These are phyloP conservation scores for Neoconidiobolus thromboides DNA, from an alignment of 371 early-diverging fungal genomes.

Conservation along the genomic window DNA sequence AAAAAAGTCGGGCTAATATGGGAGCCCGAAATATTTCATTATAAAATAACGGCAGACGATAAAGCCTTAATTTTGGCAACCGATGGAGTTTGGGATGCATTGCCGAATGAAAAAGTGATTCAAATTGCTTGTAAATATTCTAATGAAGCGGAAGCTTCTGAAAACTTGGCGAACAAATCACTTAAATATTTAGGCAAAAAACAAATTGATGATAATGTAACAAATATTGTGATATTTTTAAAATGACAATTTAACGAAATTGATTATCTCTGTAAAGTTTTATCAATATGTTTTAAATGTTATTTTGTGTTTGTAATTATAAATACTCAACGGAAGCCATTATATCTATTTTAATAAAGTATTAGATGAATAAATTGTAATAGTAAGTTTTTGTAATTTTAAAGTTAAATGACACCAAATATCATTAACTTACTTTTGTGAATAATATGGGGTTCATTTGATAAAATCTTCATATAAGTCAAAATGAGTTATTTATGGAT, in stretches of 20 bases:
- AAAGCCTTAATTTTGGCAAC: constrained; percentile 70
- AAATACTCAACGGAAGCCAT: neutral
- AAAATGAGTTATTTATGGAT: too few species aligned
- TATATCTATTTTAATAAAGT: neutral
- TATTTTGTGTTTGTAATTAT: neutral
- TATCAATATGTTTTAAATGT: neutral
- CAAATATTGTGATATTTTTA: constrained; percentile 2
- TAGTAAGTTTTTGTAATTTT: too few species aligned
- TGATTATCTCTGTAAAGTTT: neutral
- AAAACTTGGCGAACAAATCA: constrained; percentile 2
- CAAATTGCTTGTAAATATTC: constrained; percentile 16
- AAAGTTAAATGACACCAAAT: too few species aligned
- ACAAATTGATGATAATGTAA: constrained; percentile 1
- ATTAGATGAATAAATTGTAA: too few species aligned
- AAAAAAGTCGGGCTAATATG: constrained; percentile 1
- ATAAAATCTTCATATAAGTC: too few species aligned
- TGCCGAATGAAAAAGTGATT: constrained; percentile 49
- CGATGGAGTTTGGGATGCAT: constrained; percentile 85
- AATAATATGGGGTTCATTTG: too few species aligned
- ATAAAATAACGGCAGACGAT: constrained; percentile 40
- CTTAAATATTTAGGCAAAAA: constrained; percentile 5
- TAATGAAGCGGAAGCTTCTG: neutral
- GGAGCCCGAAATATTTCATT: constrained; percentile 52
- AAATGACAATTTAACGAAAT: neutral
- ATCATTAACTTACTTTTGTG: too few species aligned